Conservation (phyloP, 2,329 filamentous ascomycete species). For the Thielaviopsis musarum region DNA sequence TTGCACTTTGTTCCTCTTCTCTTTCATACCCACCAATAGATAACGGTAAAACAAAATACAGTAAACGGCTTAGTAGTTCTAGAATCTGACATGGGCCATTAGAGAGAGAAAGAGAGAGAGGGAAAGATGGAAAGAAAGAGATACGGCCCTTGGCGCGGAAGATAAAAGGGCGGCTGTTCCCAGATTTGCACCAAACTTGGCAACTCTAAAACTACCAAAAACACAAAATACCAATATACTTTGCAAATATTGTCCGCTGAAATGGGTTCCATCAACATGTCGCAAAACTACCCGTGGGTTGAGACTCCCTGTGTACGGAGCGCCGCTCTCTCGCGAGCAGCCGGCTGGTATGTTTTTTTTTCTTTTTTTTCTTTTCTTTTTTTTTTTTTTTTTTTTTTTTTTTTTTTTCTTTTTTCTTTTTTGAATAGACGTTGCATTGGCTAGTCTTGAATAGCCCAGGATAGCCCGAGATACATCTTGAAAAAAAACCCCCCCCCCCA, state of each 20-base stretch:
- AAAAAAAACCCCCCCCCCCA: too few relatives aligned
- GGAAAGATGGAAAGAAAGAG: too few relatives aligned
- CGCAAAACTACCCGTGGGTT: slow-evolving; percentile 42
- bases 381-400: background rate
- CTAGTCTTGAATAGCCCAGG: too few relatives aligned
- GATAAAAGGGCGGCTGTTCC: background rate
- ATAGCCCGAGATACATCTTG: too few relatives aligned
- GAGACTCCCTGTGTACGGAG: slow-evolving; percentile 57
- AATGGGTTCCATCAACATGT: slow-evolving; percentile 25
- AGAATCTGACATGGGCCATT: too few relatives aligned
- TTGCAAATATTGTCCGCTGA: background rate
- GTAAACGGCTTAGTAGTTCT: too few relatives aligned
- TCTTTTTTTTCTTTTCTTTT: too few relatives aligned
- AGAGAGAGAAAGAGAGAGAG: too few relatives aligned
- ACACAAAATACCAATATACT: background rate
- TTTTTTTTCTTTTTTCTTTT: background rate
- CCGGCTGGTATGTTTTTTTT: slow-evolving; percentile 45
- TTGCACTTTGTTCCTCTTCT: background rate
- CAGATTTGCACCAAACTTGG: background rate
- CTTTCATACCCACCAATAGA: background rate
- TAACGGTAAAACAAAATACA: too few relatives aligned
- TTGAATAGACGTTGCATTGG: too few relatives aligned
- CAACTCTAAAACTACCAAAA: too few relatives aligned
- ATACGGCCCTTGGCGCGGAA: background rate
- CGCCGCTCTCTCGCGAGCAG: slow-evolving; percentile 45